These are phyloP conservation scores for Hypoxylon sp. DNA, from an alignment of 2,329 filamentous ascomycete genomes.

Conservation along the genomic window DNA sequence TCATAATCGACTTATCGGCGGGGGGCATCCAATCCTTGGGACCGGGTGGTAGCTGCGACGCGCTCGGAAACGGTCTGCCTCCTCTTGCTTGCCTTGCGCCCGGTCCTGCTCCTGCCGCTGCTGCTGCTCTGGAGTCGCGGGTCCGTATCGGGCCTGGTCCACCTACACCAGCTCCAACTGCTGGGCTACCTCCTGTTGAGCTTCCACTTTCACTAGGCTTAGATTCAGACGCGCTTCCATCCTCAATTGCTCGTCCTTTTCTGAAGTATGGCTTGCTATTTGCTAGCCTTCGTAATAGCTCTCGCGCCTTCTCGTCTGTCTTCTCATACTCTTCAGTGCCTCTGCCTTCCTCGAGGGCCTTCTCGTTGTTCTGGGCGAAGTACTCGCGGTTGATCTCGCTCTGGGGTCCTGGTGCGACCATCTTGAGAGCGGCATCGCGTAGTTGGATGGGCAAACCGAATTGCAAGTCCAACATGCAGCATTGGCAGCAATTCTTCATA, in stretches of 20 bases:
- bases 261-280: conserved; percentile 96
- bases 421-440: conserved; percentile 95
- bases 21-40: conserved; percentile 90
- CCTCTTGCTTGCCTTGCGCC: conserved; percentile 60
- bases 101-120: conserved; percentile 62
- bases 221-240: conserved; percentile 57
- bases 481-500: conserved; percentile 98
- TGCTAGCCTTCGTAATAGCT: conserved; percentile 85
- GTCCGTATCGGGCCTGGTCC: conserved; percentile 84
- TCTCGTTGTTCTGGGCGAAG: conserved; percentile 97
- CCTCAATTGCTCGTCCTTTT: conserved; percentile 82
- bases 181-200: conserved; percentile 57
- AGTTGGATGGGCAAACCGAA: conserved; percentile 96
- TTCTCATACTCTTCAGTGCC: conserved; percentile 93
- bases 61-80: conserved; percentile 75
- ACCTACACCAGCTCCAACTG: conserved; percentile 68
- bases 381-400: conserved; percentile 97
- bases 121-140: conserved; percentile 70
- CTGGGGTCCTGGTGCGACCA: conserved; percentile 93
- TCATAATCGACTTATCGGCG: conserved; percentile 86
- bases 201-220: conserved; percentile 55
- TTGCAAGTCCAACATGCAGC: conserved; percentile 97
- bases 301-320: conserved; percentile 95
- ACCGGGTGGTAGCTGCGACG: conserved; percentile 81
- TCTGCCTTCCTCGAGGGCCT: conserved; percentile 91